Conservation (phyloP, 495 filamentous ascomycete species). For the Neurospora sp. region DNA sequence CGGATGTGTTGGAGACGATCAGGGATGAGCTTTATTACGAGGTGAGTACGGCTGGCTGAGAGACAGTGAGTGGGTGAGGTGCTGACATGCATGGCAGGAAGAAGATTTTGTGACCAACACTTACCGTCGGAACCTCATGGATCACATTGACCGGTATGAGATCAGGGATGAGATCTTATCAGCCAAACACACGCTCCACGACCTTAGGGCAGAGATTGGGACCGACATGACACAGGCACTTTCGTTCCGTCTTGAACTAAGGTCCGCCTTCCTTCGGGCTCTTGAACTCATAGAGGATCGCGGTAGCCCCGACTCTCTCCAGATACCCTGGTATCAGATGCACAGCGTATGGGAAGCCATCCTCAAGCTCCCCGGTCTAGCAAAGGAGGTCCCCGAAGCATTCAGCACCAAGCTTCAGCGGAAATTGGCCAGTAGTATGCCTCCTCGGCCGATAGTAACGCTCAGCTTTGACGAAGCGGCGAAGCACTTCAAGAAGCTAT, state of each 20-base stretch:
- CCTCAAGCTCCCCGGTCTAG: constrained; percentile 48
- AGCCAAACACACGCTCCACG: constrained; percentile 46
- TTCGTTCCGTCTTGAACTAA: constrained; percentile 50
- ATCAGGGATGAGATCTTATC: constrained; percentile 51
- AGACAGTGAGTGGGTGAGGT: neutral
- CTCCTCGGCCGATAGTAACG: constrained; percentile 80
- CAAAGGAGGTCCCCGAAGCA: constrained; percentile 56
- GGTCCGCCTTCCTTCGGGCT: constrained; percentile 49
- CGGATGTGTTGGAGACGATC: constrained; percentile 64
- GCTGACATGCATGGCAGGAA: constrained; percentile 49
- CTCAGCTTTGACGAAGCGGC: constrained; percentile 63
- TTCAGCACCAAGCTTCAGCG: constrained; percentile 90
- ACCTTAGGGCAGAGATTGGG: constrained; percentile 32
- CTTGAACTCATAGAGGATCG: constrained; percentile 33
- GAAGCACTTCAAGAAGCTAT: constrained; percentile 57
- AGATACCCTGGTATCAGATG: constrained; percentile 39
- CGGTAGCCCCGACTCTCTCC: constrained; percentile 31
- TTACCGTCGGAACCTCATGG: constrained; percentile 69
- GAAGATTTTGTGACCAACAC: constrained; percentile 92
- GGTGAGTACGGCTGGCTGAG: constrained; percentile 33
- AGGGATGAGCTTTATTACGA: constrained; percentile 78
- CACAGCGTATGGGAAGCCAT: constrained; percentile 39
- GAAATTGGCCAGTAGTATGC: constrained; percentile 80
- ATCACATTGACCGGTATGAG: constrained; percentile 44
- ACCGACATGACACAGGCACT: constrained; percentile 50